Conservation (phyloP, 163 green algal species). For the Scenedesmus sp. region DNA sequence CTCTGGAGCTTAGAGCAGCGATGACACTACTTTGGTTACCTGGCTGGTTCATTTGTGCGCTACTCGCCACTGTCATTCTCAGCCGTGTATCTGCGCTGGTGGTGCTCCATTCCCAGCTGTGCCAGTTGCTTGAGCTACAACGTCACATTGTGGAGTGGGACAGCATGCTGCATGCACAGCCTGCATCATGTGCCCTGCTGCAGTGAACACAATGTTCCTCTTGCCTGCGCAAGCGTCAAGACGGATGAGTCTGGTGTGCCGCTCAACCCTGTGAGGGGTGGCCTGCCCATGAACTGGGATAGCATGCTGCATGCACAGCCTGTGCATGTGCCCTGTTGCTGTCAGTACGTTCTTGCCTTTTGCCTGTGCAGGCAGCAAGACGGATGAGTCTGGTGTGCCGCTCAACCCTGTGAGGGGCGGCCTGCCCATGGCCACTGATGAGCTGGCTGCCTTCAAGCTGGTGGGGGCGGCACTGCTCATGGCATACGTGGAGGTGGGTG, state of each 20-base stretch:
- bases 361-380: constrained; percentile 8
- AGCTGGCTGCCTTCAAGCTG: constrained; percentile 47
- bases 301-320: not conserved
- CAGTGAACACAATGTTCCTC: not conserved
- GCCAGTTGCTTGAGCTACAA: too few relatives aligned
- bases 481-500: constrained; percentile 25
- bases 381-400: constrained; percentile 19
- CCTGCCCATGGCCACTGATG: constrained; percentile 35
- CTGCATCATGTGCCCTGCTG: not conserved
- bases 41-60: too few relatives aligned
- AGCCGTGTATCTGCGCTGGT: too few relatives aligned
- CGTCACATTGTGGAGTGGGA: too few relatives aligned
- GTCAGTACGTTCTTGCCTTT: not conserved
- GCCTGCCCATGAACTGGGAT: not conserved
- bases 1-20: not conserved
- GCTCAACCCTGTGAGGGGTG: constrained; percentile 34
- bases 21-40: not conserved
- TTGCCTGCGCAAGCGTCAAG: not conserved
- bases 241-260: constrained; percentile 23
- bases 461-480: constrained; percentile 45
- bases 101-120: too few relatives aligned
- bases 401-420: constrained; percentile 38
- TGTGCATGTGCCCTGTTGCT: not conserved
- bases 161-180: not conserved
- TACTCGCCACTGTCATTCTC: too few relatives aligned